These are phyloP conservation scores for Trichoderma cornu-damae DNA, from an alignment of 2,329 filamentous ascomycete genomes.

Conservation along the genomic window DNA sequence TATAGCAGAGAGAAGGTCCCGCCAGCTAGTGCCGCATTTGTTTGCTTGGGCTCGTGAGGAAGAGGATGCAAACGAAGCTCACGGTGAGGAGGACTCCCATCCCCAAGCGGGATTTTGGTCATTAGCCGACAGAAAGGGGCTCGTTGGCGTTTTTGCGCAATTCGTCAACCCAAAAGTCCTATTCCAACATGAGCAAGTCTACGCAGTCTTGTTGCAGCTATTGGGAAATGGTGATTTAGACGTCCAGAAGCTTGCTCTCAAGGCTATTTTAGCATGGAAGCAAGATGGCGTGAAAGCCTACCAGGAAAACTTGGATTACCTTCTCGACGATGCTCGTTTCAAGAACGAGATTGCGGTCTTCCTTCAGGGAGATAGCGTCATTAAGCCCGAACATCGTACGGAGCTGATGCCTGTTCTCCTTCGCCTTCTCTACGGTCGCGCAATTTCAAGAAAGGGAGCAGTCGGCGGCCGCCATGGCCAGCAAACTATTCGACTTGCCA, in stretches of 20 bases:
- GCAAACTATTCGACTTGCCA: constrained; percentile 72
- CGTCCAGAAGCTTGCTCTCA: constrained; percentile 78
- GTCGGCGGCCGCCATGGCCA: constrained; percentile 75
- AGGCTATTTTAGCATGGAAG: constrained; percentile 87
- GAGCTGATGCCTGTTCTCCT: constrained; percentile 82
- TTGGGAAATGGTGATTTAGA: constrained; percentile 86
- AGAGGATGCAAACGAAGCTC: constrained; percentile 35
- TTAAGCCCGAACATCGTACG: constrained; percentile 66
- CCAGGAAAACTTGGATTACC: constrained; percentile 76
- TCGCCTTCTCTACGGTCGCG: constrained; percentile 80
- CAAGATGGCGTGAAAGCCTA: constrained; percentile 69
- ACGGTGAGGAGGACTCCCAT: constrained; percentile 32
- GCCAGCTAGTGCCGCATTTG: constrained; percentile 78
- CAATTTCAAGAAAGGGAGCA: constrained; percentile 74
- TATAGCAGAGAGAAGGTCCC: constrained; percentile 80
- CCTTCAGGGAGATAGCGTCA: constrained; percentile 67
- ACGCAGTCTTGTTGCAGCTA: constrained; percentile 66
- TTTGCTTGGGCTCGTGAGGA: constrained; percentile 68
- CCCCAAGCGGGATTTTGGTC: constrained; percentile 53
- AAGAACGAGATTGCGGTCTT: constrained; percentile 91
- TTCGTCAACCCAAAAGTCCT: constrained; percentile 84
- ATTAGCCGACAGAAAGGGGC: constrained; percentile 74
- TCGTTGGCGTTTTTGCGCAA: constrained; percentile 74
- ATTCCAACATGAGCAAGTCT: constrained; percentile 71
- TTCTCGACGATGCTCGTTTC: constrained; percentile 87